Base-by-base conservation (phyloP, 257 asterid species). In the Capsicum baccatum region DNA sequence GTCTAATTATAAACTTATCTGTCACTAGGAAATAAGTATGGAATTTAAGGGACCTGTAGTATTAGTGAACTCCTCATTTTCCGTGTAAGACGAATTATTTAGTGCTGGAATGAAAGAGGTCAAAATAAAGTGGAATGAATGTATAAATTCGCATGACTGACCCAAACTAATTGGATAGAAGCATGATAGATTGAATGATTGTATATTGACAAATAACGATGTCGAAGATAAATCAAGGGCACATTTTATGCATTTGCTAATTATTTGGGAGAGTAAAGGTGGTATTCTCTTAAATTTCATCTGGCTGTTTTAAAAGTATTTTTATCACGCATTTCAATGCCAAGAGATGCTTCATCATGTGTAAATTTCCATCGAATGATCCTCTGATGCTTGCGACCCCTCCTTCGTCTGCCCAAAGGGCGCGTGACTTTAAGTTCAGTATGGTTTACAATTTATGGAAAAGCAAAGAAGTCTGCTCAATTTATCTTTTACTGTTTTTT, bases 31-130 rank as follows among this genome's bases (percentile, higher is more conserved):
- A 39, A 47, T 71, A 71, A 63, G 35, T 19, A 17, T n/a, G 80
- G 5, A 59, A 11, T 73, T 50, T n/a, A n/a, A 11, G 42, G 80
- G 57, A 73, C 3, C 1, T 73, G 6, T 48, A n/a, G 59, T 47
- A 73, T 47, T 73, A 73, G 17, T n/a, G 42, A 73, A 73, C 80
- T 73, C 59, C 59, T 73, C 47, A 19, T 44, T 73, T 68, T 7
- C 59, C 0, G 42, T 47, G 2, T n/a, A 7, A 47, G 17, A 73
- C 12, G 48, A 47, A 73, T 73, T 11, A 48, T 50, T 48, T 73
- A 73, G 80, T 47, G 21, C 9, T 71, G 3, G n/a, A 71, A 71
- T 21, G 17, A 47, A n/a, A n/a, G 12, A 3, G 17, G 79, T 47
- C 79, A n/a, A 21, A 14, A 73, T 48, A 6, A 48, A 52, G 56